Percentiles rank a stretch among this genome's conserved stretches.
phyloP scores from a whole-genome alignment of 2,329 filamentous ascomycete genomes.

The Talaromyces pinophilus region DNA sequence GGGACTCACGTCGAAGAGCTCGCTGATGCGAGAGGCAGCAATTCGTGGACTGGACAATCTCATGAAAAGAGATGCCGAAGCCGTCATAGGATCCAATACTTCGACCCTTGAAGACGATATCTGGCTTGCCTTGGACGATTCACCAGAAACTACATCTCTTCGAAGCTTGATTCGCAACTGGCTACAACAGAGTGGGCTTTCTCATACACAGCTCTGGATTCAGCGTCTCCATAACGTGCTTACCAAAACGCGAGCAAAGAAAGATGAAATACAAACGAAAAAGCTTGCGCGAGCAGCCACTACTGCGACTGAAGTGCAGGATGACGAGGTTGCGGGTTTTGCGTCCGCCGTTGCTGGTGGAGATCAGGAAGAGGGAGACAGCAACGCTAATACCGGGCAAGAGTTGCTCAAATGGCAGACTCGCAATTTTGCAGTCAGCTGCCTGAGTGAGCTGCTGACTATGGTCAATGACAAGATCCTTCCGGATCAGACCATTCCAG shows the following conservation, averaged over 20 bases:
- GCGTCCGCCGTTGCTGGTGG: slow-evolving; percentile 68
- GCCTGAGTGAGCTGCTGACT: slow-evolving; percentile 77
- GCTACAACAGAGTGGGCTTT: slow-evolving; percentile 84
- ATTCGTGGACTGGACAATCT: slow-evolving; percentile 88
- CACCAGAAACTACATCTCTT: slow-evolving; percentile 75
- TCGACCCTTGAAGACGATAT: slow-evolving; percentile 83
- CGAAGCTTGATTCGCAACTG: slow-evolving; percentile 87
- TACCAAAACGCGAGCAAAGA: slow-evolving; percentile 77
- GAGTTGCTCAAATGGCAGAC: slow-evolving; percentile 96
- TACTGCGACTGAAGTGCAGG: slow-evolving; percentile 75
- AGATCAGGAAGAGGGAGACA: slow-evolving; percentile 58
- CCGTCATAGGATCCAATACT: slow-evolving; percentile 75
- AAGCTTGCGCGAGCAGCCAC: slow-evolving; percentile 43
- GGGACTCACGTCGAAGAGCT: slow-evolving; percentile 69
- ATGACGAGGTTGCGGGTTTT: slow-evolving; percentile 96
- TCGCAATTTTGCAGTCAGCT: slow-evolving; percentile 87
- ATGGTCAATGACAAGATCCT: slow-evolving; percentile 77
- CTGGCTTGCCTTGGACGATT: slow-evolving; percentile 82
- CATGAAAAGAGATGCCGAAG: slow-evolving; percentile 87
- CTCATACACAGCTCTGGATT: slow-evolving; percentile 81
- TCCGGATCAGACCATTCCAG: slow-evolving; percentile 74
- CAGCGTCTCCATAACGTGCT: slow-evolving; percentile 84
- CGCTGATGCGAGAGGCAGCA: slow-evolving; percentile 73
- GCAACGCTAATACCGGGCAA: slow-evolving; percentile 62
- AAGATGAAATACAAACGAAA: slow-evolving; percentile 47